Base-by-base conservation (phyloP, 768 basidiomycete genomes). In the Holtermannia corniformis region DNA sequence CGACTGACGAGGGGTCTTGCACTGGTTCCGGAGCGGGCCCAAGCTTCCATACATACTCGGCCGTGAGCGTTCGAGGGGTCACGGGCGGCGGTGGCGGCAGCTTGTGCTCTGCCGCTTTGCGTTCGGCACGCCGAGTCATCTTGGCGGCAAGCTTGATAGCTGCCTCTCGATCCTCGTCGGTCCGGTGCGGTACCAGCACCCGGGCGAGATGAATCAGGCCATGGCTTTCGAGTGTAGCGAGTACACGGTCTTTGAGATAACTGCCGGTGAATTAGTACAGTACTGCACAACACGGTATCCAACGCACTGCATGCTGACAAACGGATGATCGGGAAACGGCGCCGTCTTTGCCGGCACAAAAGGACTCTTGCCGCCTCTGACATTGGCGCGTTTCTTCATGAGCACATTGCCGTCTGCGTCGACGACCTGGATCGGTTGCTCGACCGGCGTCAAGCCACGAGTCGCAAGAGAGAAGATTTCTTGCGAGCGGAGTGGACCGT, bases 291-390 rank as follows among this genome's bases (percentile, higher is more conserved):
- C n/a, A n/a, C n/a, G n/a, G n/a, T n/a, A n/a, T n/a, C n/a, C 41
- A 12, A 65, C 64, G 50, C 54, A 66, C 64, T 56, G 59, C 23
- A 59, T 54, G 32, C 57, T 57, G 44, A 56, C 46, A 46, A 66
- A 66, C 24, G 64, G 64, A 60, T 66, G 64, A 47, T 63, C 59
- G n/a, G 64, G 64, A 44, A 59, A 53, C 11, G 55, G 55, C 22
- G 62, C 60, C 10, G 37, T 28, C n/a, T 62, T 62, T 46, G 54
- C 54, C 32, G 64, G 64, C 23, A 52, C 48, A 59, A 60, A 66
- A 41, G 52, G 52, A 25, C 60, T 57, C 48, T 49, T 57, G 4
- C 62, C 62, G 16, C 63, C 64, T 37, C 64, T 25, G 23, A 61
- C 59, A 55, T 61, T 66, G 22, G 58, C 49, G 1, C 61, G 61